phyloP scores from a whole-genome alignment of 1,284 basidiomycete genomes.

The Cutaneotrichosporon sp. region DNA sequence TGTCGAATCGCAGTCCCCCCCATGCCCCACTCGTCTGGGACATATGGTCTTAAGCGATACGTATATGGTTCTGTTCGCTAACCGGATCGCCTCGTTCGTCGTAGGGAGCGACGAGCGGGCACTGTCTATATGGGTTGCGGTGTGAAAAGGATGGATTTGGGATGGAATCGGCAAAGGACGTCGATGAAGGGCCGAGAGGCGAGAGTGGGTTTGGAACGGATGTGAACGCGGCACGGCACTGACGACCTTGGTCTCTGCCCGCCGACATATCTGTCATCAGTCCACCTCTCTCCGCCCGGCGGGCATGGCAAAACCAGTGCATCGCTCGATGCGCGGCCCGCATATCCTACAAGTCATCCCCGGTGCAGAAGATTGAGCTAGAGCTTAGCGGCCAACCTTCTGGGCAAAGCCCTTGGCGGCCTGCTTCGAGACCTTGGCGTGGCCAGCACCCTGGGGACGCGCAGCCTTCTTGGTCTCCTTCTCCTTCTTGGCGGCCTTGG shows the following conservation, averaged over 20 bases:
- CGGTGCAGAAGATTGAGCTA: constrained; percentile 5
- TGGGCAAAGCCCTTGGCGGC: constrained; percentile 89
- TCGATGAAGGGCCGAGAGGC: not conserved
- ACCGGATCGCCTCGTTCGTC: constrained; percentile 23
- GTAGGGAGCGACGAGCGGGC: constrained; percentile 24
- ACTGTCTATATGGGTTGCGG: constrained; percentile 17
- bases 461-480: constrained; percentile 88
- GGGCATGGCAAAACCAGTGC: constrained; percentile 24
- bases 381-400: constrained; percentile 52
- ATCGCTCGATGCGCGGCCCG: constrained; percentile 27
- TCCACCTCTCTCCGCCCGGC: not conserved
- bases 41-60: constrained; percentile 21
- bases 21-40: constrained; percentile 23
- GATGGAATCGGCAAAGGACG: not conserved
- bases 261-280: constrained; percentile 2
- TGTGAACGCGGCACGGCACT: too few relatives aligned
- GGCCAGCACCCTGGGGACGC: constrained; percentile 60
- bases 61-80: constrained; percentile 31
- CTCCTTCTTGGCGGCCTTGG: constrained; percentile 91
- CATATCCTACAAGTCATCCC: constrained; percentile 30
- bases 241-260: too few relatives aligned
- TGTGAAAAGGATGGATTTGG: not conserved
- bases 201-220: not conserved
- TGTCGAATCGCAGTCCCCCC: constrained; percentile 26
- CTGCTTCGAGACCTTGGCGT: constrained; percentile 90